Conservation (phyloP, 768 basidiomycete genomes). For the Phaffia australis region DNA sequence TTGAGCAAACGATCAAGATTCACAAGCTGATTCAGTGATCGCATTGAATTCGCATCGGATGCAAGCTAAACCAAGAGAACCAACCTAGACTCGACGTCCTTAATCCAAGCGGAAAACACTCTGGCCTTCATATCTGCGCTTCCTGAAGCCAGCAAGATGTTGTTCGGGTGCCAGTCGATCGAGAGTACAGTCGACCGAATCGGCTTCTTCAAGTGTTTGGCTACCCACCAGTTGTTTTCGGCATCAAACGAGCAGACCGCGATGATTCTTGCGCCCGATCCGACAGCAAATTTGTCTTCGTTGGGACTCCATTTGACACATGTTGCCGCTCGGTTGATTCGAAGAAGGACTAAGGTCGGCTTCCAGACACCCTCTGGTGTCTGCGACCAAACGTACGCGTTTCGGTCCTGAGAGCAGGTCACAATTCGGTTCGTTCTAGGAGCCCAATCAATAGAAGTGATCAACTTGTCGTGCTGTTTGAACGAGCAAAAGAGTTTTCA, state of each 20-base stretch:
- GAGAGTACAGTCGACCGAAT: constrained; percentile 86
- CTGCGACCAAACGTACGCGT: constrained; percentile 96
- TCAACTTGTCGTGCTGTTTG: constrained; percentile 86
- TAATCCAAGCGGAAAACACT: constrained; percentile 96
- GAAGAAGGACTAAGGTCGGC: constrained; percentile 86
- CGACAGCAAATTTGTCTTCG: constrained; percentile 98
- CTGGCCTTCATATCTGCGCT: constrained; percentile 95
- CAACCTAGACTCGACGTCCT: constrained; percentile 88
- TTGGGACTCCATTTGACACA: constrained; percentile 91
- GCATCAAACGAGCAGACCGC: constrained; percentile 93
- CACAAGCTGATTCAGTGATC: not conserved
- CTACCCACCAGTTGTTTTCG: constrained; percentile 99
- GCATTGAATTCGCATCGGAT: not conserved
- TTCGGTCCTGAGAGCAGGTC: constrained; percentile 96
- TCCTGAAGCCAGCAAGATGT: constrained; percentile 92
- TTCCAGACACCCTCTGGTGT: constrained; percentile 75
- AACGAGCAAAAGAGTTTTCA: not conserved
- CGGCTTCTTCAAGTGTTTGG: constrained; percentile 93
- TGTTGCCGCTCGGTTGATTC: constrained; percentile 93
- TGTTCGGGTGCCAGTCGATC: constrained; percentile 98
- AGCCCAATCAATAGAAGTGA: constrained; percentile 99
- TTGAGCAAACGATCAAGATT: constrained; percentile 6
- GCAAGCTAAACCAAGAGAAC: not conserved
- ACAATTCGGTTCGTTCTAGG: constrained; percentile 94
- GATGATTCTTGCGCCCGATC: constrained; percentile 90